Base-by-base conservation (phyloP, 495 filamentous ascomycete species). In the Haplographium delicatum region DNA sequence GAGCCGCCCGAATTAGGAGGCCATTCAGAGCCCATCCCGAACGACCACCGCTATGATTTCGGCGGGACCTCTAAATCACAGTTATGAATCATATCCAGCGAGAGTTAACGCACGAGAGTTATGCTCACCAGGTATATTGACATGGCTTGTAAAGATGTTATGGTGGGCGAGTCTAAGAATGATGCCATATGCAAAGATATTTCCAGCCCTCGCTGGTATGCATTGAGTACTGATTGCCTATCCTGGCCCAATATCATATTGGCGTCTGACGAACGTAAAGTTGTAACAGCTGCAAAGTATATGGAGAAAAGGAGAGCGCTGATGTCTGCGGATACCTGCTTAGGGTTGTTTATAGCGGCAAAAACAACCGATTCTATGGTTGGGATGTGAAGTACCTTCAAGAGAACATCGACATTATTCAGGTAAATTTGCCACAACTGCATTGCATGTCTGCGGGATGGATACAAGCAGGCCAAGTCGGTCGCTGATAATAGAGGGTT, bases 231-330 rank as follows among this genome's bases (percentile, higher is more conserved):
- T 1, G 59, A 16, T 16, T 60, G 54, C 26, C 61, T 54, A 3
- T 58, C 46, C 37, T 65, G 44, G 3, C 26, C 26, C 10, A 45
- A 22, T 6, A 45, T 19, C 11, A 13, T 3, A 3, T 62, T 45
- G 41, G 65, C 68, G 57, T 81, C 73, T 5, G 76, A 70, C 2
- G 76, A 68, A n/a, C 75, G 75, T 72, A 81, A 72, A 0, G 75
- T 80, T 0, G 67, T 71, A 4, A 81, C 58, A 2, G 79, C 70
- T 0, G 76, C 71, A 56, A 80, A 82, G 58, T 80, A 82, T 5
- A 82, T 76, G 0, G 78, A 64, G 59, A 82, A 80, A 58, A 82
- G 62, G 30, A 83, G 57, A 11, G 80, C 77, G 51, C 82, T 75
- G 35, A 77, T 69, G 22, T 67, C 60, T 1, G 67, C 64, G 0